Conservation (phyloP, 2,329 filamentous ascomycete genomes). For the Colletotrichum liaoningense region DNA sequence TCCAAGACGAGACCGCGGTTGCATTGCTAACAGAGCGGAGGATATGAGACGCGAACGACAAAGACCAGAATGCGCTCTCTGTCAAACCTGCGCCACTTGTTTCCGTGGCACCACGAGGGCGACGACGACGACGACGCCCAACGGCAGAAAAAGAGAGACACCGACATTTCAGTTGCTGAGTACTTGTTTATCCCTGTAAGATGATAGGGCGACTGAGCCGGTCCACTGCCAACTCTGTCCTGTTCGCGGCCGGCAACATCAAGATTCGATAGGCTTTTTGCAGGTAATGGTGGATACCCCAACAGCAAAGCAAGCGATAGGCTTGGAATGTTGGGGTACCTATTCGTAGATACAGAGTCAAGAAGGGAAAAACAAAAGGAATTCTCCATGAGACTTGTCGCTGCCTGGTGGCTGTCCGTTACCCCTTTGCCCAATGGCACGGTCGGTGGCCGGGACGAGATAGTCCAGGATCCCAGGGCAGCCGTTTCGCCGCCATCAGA, state of each 20-base stretch:
- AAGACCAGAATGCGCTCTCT: neutral
- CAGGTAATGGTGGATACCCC: neutral
- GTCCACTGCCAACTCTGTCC: neutral
- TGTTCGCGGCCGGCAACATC: slow-evolving; percentile 7
- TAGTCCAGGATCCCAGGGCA: slow-evolving; percentile 4
- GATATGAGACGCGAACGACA: slow-evolving; percentile 3
- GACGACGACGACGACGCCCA: neutral
- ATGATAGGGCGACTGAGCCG: slow-evolving; percentile 27
- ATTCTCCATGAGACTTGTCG: neutral
- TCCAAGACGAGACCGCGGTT: neutral
- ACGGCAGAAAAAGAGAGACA: slow-evolving; percentile 20
- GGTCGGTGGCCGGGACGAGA: neutral
- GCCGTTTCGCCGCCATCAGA: slow-evolving; percentile 11
- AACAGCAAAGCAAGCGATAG: neutral
- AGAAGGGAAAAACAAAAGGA: neutral
- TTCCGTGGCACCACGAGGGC: neutral
- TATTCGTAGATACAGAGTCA: neutral
- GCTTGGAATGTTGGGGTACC: neutral
- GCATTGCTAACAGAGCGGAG: slow-evolving; percentile 10
- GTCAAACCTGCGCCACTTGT: neutral
- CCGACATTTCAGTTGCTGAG: slow-evolving; percentile 14
- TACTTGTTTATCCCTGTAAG: slow-evolving; percentile 31
- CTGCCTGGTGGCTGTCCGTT: neutral
- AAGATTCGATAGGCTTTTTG: neutral
- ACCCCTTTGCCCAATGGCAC: neutral